Evolutionary conservation across 208 protist species (phyloP), one percentile per base, ranked within the genome.

Genomic region (Crithidia brevicula): DNA sequence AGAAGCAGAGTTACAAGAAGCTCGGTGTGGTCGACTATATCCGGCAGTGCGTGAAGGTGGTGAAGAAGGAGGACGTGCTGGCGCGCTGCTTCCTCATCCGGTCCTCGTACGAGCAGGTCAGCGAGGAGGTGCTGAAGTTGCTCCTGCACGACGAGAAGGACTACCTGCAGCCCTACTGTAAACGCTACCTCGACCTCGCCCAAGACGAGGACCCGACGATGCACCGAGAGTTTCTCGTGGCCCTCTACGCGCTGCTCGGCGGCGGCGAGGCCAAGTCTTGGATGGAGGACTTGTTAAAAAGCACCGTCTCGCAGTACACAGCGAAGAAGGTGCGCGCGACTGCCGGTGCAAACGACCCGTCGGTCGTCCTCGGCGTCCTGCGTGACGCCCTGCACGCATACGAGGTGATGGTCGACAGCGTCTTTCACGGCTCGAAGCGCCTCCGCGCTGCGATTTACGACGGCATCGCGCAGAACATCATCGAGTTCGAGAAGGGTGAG

Each of bases 21-120:
- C 46, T 59, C 30, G 71, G 67, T 22, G 58, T 85, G 8, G 72
- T 74, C 11, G 57, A 76, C 16, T 94, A 92, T 52, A 74, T 92
- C 25, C 15, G 74, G 18, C 33, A 54, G 28, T 85, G 69, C 65
- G 42, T 74, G 28, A 54, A 54, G 30, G 71, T 74, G 3, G 57
- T 94, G 45, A 60, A 67, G 27, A 74, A 77, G 25, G 85, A 94
- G 53, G 71, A 81, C 27, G 54, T 81, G 4, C 68, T 79, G 11
- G 82, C 71, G 9, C 73, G 68, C 30, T 89, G 79, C 54, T 78
- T 91, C 66, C 72, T 94, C 20, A 70, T 56, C n/a, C 70, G 71
- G n/a, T 69, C 53, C 20, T 89, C 88, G 18, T 82, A 88, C 46
- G 71, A 61, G 31, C 67, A 76, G 27, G 77, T 94, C 38, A 66